Conservation (phyloP, 495 filamentous ascomycete genomes). For the Podospora pseudopauciseta region DNA sequence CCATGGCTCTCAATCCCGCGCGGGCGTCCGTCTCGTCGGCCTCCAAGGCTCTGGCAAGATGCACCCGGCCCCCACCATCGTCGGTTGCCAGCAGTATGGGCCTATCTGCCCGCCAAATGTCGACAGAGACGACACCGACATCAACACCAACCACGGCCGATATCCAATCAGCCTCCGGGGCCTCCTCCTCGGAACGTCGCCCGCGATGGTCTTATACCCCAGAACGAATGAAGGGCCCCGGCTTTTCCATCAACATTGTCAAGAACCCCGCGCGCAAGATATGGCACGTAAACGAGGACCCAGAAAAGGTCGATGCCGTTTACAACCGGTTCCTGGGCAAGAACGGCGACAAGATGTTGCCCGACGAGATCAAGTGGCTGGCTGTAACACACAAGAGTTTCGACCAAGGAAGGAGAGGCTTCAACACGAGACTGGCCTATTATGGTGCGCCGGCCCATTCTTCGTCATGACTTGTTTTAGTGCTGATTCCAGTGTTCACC, state of each 20-base stretch:
- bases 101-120: slow-evolving; percentile 13
- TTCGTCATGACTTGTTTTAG: not conserved
- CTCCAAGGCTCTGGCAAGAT: slow-evolving; percentile 12
- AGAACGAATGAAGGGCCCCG: slow-evolving; percentile 68
- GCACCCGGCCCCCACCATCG: slow-evolving; percentile 21
- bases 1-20: slow-evolving; percentile 33
- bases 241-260: slow-evolving; percentile 52
- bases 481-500: slow-evolving; percentile 11
- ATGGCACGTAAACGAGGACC: slow-evolving; percentile 72
- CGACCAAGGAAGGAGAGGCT: slow-evolving; percentile 88
- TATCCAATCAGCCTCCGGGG: not conserved
- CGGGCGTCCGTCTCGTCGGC: slow-evolving; percentile 25
- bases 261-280: slow-evolving; percentile 43
- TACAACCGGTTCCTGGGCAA: slow-evolving; percentile 69
- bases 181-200: slow-evolving; percentile 13
- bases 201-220: slow-evolving; percentile 86
- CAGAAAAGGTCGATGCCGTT: slow-evolving; percentile 64
- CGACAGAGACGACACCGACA: not conserved
- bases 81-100: slow-evolving; percentile 11
- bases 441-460: slow-evolving; percentile 59
- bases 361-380: slow-evolving; percentile 93
- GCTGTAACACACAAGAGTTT: slow-evolving; percentile 98
- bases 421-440: slow-evolving; percentile 89
- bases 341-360: slow-evolving; percentile 66
- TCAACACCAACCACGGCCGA: not conserved